Evolutionary conservation across 225 moss, liverwort and hornwort species (phyloP), one percentile per base, ranked within the genome.

Genomic region (Lunularia cruciata): DNA sequence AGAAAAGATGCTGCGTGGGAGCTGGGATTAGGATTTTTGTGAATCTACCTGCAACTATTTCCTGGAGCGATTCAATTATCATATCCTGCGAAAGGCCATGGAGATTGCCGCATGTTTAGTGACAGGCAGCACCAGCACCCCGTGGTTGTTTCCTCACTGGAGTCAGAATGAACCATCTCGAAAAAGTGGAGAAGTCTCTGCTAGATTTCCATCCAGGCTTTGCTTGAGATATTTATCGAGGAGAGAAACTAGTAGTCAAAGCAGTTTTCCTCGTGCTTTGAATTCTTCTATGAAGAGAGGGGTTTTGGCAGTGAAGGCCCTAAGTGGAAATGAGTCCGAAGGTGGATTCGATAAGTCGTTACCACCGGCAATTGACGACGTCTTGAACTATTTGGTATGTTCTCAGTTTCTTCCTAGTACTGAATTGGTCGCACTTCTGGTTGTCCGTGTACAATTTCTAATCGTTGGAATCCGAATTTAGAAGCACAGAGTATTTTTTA

Each of bases 361-460:
- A 73, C 92, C 84, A 32, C 78, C 79, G 65, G 83, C 76, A 31
- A 70, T 77, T 31, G 89, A 82, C 40, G 83, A 86, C 39, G 80
- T 73, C 59, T 25, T 82, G 34, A 73, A 85, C 55, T 79, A 79
- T 63, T 72, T 92, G 89, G 91, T 88, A 74, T 56, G 46, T 19
- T 47, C 9, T 35, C 33, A 56, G 42, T 61, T 54, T 65, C 11
- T 10, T 47, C 59, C 49, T 25, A 12, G 34, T 63, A 51, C 47
- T n/a, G n/a, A n/a, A n/a, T n/a, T n/a, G n/a, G n/a, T n/a, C n/a
- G n/a, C n/a, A n/a, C n/a, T n/a, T n/a, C n/a, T n/a, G n/a, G n/a
- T n/a, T n/a, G n/a, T n/a, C n/a, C n/a, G n/a, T n/a, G n/a, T n/a
- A n/a, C n/a, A n/a, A n/a, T n/a, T n/a, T n/a, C n/a, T n/a, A n/a